Evolutionary conservation across 2,329 filamentous ascomycete genomes (phyloP), one percentile per base, ranked within the genome.

Genomic region (Apiospora pterosperma): DNA sequence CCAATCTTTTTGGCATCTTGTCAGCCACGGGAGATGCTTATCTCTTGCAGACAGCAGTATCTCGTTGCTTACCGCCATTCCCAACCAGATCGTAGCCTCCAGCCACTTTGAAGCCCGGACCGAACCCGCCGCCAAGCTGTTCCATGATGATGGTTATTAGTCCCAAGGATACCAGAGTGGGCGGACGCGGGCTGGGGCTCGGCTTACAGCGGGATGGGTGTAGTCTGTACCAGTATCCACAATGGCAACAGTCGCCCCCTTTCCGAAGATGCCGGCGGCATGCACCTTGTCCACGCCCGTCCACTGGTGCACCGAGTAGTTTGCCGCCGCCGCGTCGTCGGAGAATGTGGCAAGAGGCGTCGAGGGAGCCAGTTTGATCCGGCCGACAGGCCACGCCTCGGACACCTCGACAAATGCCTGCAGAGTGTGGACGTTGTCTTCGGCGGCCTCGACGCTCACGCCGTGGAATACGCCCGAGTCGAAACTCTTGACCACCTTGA

Each of bases 401-500:
- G 36, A 23, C 75, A 78, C 69, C 19, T 68, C 72, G 25, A 64
- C 64, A 16, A 73, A 66, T 21, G 44, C 64, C 52, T 66, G 48
- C 55, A 90, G 62, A 62, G 66, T 63, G 55, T 79, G 61, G 65
- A 73, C 55, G 58, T 70, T 69, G 64, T 68, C 66, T 39, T 61
- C 67, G 31, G 67, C 70, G 8, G 69, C 67, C 62, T 71, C 71
- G 25, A 73, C 67, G 62, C 69, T 73, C 38, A 70, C 70, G 55
- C 71, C 71, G 8, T 66, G 66, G 65, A 73, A 73, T 28, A 73
- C 64, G 16, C 64, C 61, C 23, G 69, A 71, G 23, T 69, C 58
- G 59, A 71, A 73, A 39, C 64, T 67, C 62, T 68, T 70, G 4
- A 69, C 67, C 38, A 72, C 64, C 38, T 65, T 23, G 6, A 59